These are phyloP conservation scores for Neurospora pannonica DNA, from an alignment of 495 filamentous ascomycete species.

Conservation along the genomic window DNA sequence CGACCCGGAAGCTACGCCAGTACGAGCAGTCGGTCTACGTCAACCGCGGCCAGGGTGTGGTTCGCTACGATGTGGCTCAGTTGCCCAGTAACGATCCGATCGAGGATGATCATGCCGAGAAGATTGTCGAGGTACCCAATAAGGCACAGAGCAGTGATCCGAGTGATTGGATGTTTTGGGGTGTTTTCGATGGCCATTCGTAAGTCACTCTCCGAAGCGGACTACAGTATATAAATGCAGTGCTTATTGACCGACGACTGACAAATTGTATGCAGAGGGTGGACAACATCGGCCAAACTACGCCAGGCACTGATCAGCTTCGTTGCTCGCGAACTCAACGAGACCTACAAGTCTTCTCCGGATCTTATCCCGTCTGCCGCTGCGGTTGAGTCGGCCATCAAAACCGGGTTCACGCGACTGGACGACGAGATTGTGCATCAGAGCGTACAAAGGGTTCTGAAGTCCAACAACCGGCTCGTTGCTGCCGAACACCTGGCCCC, in stretches of 20 bases:
- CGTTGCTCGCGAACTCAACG: conserved; percentile 89
- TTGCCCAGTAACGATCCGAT: conserved; percentile 95
- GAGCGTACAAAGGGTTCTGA: conserved; percentile 77
- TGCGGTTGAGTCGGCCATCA: conserved; percentile 84
- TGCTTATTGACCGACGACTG: conserved; percentile 11
- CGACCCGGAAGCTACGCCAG: conserved; percentile 75
- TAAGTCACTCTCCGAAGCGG: conserved; percentile 31
- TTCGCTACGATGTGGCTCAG: conserved; percentile 93
- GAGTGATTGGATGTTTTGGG: conserved; percentile 99
- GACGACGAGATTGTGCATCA: conserved; percentile 91
- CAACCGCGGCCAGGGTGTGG: conserved; percentile 79
- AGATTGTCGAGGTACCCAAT: conserved; percentile 79
- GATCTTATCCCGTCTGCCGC: conserved; percentile 55
- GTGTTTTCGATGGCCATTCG: conserved; percentile 96
- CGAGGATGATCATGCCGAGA: conserved; percentile 95
- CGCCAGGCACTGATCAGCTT: conserved; percentile 84
- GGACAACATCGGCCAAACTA: conserved; percentile 96
- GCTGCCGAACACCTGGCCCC: conserved; percentile 89
- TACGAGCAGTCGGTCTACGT: conserved; percentile 89
- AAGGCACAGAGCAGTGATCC: conserved; percentile 38
- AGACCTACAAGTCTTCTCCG: conserved; percentile 73
- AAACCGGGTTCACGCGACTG: conserved; percentile 75
- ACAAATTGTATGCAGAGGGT: conserved; percentile 52
- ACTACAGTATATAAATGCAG: not conserved
- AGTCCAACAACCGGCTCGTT: conserved; percentile 72